Conservation (phyloP, 306 rosid genomes). For the Rubus parviflorus region DNA sequence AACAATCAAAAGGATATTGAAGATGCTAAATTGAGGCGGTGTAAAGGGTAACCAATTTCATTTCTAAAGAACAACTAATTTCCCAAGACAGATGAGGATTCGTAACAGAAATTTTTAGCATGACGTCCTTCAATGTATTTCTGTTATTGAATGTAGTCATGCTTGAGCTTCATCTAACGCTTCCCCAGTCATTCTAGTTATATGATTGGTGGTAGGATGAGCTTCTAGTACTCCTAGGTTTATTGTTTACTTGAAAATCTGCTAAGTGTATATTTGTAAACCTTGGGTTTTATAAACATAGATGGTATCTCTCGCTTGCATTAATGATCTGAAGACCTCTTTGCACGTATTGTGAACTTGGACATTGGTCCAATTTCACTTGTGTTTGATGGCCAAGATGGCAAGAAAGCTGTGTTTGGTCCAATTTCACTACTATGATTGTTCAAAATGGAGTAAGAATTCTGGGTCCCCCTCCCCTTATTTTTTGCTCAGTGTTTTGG, state of each 20-base stretch:
- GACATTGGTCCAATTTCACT: too few relatives aligned
- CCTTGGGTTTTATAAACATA: conserved; percentile 23
- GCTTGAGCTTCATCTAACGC: conserved; percentile 28
- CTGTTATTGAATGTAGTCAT: conserved; percentile 26
- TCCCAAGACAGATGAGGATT: conserved; percentile 20
- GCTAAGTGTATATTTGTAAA: conserved; percentile 48
- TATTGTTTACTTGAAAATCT: conserved; percentile 24
- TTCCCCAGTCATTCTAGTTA: conserved; percentile 48
- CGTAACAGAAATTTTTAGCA: conserved; percentile 32
- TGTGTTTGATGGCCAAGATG: too few relatives aligned
- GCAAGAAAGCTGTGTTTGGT: too few relatives aligned
- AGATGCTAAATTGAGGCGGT: conserved; percentile 27
- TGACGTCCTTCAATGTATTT: conserved; percentile 29
- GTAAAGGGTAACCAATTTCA: conserved; percentile 21
- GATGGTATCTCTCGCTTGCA: too few relatives aligned
- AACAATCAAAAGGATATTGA: conserved; percentile 27
- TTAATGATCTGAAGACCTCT: too few relatives aligned
- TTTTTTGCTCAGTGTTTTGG: too few relatives aligned
- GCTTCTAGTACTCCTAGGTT: conserved; percentile 24
- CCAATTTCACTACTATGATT: too few relatives aligned
- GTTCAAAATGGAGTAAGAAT: too few relatives aligned
- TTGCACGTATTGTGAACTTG: too few relatives aligned
- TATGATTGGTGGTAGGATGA: conserved; percentile 40
- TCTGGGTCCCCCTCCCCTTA: too few relatives aligned
- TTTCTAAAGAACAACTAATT: conserved; percentile 24